Evolutionary conservation across 352 stramenopile species (phyloP).

Genomic region (Phytophthora ohioensis): DNA sequence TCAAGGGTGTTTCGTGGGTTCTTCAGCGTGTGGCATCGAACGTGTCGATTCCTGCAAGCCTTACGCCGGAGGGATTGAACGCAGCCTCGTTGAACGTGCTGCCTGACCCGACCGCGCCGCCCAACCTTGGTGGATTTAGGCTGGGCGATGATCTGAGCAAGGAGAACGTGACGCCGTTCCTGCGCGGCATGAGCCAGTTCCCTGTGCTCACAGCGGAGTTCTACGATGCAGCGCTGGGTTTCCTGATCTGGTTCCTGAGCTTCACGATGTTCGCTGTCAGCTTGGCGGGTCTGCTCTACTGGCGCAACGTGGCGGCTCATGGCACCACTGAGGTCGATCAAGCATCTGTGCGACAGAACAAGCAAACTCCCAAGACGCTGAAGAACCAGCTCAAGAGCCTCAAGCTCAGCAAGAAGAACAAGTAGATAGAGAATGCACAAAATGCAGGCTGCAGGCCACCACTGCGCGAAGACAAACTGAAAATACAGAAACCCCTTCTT

Average conservation of each 20-base stretch:
- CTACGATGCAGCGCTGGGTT: slow-evolving; percentile 68
- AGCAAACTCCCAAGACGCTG: slow-evolving; percentile 69
- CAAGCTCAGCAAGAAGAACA: slow-evolving; percentile 73
- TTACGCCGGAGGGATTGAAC: slow-evolving; percentile 27
- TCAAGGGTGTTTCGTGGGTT: slow-evolving; percentile 41
- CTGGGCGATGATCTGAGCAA: slow-evolving; percentile 62
- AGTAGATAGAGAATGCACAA: slow-evolving; percentile 37
- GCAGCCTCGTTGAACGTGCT: slow-evolving; percentile 44
- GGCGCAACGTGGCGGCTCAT: slow-evolving; percentile 67
- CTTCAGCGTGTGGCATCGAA: slow-evolving; percentile 31
- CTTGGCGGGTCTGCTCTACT: slow-evolving; percentile 68
- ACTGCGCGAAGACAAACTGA: slow-evolving; percentile 16
- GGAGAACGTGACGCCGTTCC: slow-evolving; percentile 55
- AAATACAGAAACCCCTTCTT: slow-evolving; percentile 40
- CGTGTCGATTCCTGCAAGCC: slow-evolving; percentile 23
- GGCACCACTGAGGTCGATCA: slow-evolving; percentile 30
- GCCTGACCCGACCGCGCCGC: slow-evolving; percentile 39
- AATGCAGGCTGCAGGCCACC: not conserved
- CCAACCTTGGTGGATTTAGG: slow-evolving; percentile 65
- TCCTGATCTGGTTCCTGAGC: slow-evolving; percentile 79
- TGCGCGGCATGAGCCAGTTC: slow-evolving; percentile 76
- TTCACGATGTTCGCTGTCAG: slow-evolving; percentile 74
- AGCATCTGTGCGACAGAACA: slow-evolving; percentile 50
- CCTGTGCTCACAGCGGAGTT: slow-evolving; percentile 64
- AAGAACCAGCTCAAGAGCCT: slow-evolving; percentile 81